A percentile compares a stretch with the other conserved stretches of the same genome.
Evolutionary conservation across 1,284 basidiomycete species (phyloP).

Genomic region (Pholiota adiposa): DNA sequence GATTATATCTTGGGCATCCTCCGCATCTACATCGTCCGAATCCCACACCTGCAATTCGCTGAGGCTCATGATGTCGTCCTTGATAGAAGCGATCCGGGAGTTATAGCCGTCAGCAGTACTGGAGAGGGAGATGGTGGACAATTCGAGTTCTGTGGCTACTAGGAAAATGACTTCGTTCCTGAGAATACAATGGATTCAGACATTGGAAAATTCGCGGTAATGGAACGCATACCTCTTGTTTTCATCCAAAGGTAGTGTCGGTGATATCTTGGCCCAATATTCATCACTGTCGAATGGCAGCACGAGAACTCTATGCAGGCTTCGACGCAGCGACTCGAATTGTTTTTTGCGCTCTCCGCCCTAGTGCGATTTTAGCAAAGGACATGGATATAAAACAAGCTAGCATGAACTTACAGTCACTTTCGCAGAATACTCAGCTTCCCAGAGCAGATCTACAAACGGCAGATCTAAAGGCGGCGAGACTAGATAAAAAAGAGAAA

Average conservation of each 20-base stretch:
- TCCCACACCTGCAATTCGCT: conserved; percentile 31
- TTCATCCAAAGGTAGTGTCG: conserved; percentile 6
- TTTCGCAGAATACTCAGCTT: conserved; percentile 64
- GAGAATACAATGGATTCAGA: not conserved
- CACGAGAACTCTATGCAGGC: conserved; percentile 31
- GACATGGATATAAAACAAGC: not conserved
- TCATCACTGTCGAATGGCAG: conserved; percentile 15
- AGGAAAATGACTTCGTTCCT: conserved; percentile 39
- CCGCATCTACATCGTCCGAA: conserved; percentile 34
- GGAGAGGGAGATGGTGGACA: conserved; percentile 46
- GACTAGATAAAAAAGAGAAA: conserved; percentile 18
- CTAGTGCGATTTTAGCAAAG: conserved; percentile 10
- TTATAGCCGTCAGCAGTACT: conserved; percentile 51
- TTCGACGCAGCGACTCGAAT: conserved; percentile 33
- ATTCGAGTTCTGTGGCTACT: conserved; percentile 49
- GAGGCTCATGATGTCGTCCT: conserved; percentile 36
- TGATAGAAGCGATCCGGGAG: conserved; percentile 32
- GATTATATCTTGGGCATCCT: conserved; percentile 44
- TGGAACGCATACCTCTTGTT: conserved; percentile 12
- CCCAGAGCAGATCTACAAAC: conserved; percentile 51
- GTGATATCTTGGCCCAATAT: conserved; percentile 19
- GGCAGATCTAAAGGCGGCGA: conserved; percentile 33
- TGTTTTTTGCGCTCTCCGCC: conserved; percentile 26
- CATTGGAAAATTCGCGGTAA: not conserved
- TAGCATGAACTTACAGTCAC: conserved; percentile 54